phyloP scores from a whole-genome alignment of 2,329 filamentous ascomycete genomes.

The Xylariaceae sp. region DNA sequence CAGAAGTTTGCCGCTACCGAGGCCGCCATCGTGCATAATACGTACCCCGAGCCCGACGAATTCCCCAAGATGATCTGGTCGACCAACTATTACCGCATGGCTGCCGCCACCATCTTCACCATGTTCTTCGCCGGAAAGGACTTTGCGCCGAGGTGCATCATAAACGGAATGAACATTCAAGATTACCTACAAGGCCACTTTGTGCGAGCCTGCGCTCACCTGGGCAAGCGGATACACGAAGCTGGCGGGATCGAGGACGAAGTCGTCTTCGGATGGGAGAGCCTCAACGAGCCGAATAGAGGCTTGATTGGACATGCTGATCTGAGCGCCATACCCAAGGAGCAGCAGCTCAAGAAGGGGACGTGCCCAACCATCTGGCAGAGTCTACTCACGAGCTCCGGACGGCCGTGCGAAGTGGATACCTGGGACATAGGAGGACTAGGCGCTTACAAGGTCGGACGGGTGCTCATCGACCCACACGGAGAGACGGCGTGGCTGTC shows the following conservation, averaged over 20 bases:
- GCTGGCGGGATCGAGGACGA: constrained; percentile 83
- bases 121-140: constrained; percentile 87
- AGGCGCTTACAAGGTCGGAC: constrained; percentile 85
- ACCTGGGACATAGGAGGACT: constrained; percentile 92
- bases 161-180: constrained; percentile 92
- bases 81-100: constrained; percentile 88
- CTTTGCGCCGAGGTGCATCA: constrained; percentile 93
- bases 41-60: constrained; percentile 73
- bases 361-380: constrained; percentile 94
- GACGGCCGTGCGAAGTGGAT: constrained; percentile 81
- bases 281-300: constrained; percentile 88
- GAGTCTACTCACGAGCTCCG: constrained; percentile 84
- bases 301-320: constrained; percentile 81
- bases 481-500: constrained; percentile 82
- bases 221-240: constrained; percentile 80
- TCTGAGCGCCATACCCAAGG: constrained; percentile 71
- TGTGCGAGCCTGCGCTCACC: constrained; percentile 69
- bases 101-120: constrained; percentile 85
- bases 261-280: constrained; percentile 92
- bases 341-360: constrained; percentile 88
- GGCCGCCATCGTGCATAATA: constrained; percentile 92
- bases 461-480: constrained; percentile 77
- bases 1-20: constrained; percentile 79
- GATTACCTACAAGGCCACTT: constrained; percentile 91
- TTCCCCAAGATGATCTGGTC: constrained; percentile 99